A percentile compares a stretch with the other conserved stretches of the same genome.
Evolutionary conservation across 2,329 filamentous ascomycete genomes (phyloP).

Genomic region (Fusarium denticulatum): DNA sequence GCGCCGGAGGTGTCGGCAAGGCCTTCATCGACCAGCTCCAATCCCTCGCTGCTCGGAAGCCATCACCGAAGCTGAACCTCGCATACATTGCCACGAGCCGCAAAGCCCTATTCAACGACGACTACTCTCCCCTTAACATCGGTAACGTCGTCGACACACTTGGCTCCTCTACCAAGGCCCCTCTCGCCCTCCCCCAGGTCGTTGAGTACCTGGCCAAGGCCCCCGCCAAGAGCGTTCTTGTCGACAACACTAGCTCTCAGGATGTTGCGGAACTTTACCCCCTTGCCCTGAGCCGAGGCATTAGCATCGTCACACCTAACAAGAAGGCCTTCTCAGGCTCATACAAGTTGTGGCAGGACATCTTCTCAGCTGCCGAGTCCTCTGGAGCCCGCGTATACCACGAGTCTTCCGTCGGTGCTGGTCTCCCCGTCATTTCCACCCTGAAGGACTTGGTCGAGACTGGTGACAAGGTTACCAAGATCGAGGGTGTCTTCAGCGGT

Average conservation of each 20-base stretch:
- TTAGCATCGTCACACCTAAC: conserved; percentile 95
- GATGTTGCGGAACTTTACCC: conserved; percentile 87
- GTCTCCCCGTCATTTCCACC: conserved; percentile 91
- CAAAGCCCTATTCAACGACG: conserved; percentile 78
- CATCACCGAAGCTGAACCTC: conserved; percentile 76
- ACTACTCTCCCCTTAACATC: conserved; percentile 75
- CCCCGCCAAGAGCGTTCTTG: conserved; percentile 81
- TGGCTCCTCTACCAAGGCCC: conserved; percentile 68
- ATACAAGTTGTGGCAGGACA: conserved; percentile 84
- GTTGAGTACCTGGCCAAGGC: conserved; percentile 81
- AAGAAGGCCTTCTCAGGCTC: conserved; percentile 96
- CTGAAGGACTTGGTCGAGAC: conserved; percentile 94
- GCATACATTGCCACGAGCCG: conserved; percentile 88
- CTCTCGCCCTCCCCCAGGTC: conserved; percentile 75
- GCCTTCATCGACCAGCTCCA: conserved; percentile 87
- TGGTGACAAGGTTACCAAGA: conserved; percentile 88
- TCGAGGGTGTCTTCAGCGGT: conserved; percentile 97
- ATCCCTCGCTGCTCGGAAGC: conserved; percentile 70
- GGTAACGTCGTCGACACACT: conserved; percentile 71
- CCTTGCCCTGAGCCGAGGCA: conserved; percentile 78
- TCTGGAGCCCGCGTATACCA: conserved; percentile 89
- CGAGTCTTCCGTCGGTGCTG: conserved; percentile 93
- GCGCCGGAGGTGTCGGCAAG: conserved; percentile 92
- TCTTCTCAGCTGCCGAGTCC: conserved; percentile 77
- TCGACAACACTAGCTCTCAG: conserved; percentile 96